phyloP scores from a whole-genome alignment of 768 basidiomycete genomes.

The Lepiota venenata region DNA sequence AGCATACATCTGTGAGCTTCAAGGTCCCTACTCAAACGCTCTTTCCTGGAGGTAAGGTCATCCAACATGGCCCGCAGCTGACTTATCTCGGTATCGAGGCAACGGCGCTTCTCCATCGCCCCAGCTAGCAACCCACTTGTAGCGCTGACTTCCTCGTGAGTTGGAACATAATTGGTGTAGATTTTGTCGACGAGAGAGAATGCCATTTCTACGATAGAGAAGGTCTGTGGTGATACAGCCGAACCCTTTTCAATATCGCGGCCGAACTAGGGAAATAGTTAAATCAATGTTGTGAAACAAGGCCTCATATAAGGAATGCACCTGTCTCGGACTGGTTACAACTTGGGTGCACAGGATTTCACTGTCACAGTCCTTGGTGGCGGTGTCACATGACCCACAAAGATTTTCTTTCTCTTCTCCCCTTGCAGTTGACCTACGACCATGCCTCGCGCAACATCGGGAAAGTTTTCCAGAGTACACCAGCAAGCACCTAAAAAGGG shows the following conservation, averaged over 20 bases:
- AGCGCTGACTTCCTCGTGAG: not conserved
- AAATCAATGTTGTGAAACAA: no score
- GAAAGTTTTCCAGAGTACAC: conserved; percentile 70
- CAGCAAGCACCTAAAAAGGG: conserved; percentile 55
- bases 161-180: not conserved
- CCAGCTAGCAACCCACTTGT: not conserved
- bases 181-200: not conserved
- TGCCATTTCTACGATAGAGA: not conserved
- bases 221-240: no score
- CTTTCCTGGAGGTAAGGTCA: not conserved
- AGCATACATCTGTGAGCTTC: not conserved
- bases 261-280: no score
- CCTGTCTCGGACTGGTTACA: no score
- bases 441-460: conserved; percentile 81
- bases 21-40: not conserved
- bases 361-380: no score
- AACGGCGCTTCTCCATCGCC: not conserved
- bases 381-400: not conserved
- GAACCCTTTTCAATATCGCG: no score
- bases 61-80: not conserved
- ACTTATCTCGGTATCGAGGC: not conserved
- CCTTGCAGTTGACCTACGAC: not conserved
- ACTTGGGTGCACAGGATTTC: no score
- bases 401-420: conserved; percentile 1
- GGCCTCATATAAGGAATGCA: no score